phyloP scores from a whole-genome alignment of 345 rosid genomes.

The Litchi chinensis region DNA sequence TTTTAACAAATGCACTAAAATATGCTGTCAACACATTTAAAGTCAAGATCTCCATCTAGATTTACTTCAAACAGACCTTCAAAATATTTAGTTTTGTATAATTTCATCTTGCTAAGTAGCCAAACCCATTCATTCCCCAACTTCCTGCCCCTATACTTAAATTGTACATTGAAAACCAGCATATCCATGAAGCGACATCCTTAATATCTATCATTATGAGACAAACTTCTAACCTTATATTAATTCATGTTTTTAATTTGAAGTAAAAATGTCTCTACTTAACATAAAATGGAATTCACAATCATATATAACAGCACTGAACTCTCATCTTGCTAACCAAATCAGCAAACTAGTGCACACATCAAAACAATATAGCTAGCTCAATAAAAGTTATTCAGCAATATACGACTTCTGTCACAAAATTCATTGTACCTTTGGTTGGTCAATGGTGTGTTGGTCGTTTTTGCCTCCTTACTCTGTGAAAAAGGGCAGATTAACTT shows the following conservation, averaged over 20 bases:
- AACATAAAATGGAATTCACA: not conserved
- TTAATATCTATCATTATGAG: not conserved
- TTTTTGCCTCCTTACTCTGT: constrained; percentile 69
- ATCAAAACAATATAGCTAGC: not conserved
- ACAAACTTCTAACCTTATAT: not conserved
- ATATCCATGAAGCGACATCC: not conserved
- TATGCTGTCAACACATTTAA: not conserved
- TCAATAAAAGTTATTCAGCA: not conserved
- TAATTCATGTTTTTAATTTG: not conserved
- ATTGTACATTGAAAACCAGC: constrained; percentile 6
- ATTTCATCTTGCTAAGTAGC: not conserved
- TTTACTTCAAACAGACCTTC: not conserved
- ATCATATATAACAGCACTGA: not conserved
- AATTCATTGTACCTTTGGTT: constrained; percentile 51
- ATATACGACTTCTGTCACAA: not conserved
- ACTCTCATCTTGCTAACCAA: not conserved
- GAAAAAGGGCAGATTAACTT: constrained; percentile 7
- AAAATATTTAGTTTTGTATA: not conserved
- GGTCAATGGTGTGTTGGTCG: constrained; percentile 26
- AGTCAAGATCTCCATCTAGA: too few relatives aligned
- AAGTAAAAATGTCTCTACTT: not conserved
- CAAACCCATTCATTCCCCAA: not conserved
- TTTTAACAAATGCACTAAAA: not conserved
- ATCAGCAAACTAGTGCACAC: not conserved
- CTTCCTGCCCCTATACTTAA: not conserved